A percentile compares a stretch with the other conserved stretches of the same genome.
phyloP scores from a whole-genome alignment of 2,329 filamentous ascomycete genomes.

The Colletotrichum trifolii region DNA sequence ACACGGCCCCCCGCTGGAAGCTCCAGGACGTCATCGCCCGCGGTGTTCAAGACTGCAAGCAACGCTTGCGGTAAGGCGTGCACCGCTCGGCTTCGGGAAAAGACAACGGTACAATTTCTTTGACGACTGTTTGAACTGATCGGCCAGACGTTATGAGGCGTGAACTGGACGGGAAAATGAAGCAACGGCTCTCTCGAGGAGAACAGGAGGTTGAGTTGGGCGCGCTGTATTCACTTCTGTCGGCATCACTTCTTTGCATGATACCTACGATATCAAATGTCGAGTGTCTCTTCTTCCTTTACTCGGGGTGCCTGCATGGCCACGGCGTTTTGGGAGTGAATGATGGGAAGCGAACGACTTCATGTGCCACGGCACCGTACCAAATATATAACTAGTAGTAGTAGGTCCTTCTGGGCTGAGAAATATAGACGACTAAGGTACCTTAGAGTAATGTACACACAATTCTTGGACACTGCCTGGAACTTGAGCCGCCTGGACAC shows the following conservation, averaged over 20 bases:
- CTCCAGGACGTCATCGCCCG: slow-evolving; percentile 83
- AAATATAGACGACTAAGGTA: slow-evolving; percentile 34
- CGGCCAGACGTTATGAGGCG: slow-evolving; percentile 22
- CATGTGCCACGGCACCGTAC: slow-evolving; percentile 33
- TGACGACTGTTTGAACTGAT: slow-evolving; percentile 9
- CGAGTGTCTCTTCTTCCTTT: slow-evolving; percentile 28
- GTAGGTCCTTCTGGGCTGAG: slow-evolving; percentile 34
- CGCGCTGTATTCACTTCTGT: slow-evolving; percentile 29
- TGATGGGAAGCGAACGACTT: slow-evolving; percentile 33
- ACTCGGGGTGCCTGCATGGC: slow-evolving; percentile 33
- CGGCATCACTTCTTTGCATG: slow-evolving; percentile 32
- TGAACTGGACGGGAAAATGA: slow-evolving; percentile 23
- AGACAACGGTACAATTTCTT: slow-evolving; percentile 3
- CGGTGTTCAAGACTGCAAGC: slow-evolving; percentile 81
- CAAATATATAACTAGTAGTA: slow-evolving; percentile 35
- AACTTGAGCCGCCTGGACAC: background rate
- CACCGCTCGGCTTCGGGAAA: background rate
- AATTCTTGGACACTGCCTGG: slow-evolving; percentile 9
- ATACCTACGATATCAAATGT: slow-evolving; percentile 35
- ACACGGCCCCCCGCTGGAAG: slow-evolving; percentile 83
- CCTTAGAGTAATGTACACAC: slow-evolving; percentile 37
- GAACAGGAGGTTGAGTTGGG: slow-evolving; percentile 6
- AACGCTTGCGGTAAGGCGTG: slow-evolving; percentile 69
- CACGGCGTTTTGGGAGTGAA: slow-evolving; percentile 34
- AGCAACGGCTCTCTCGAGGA: slow-evolving; percentile 21